A percentile compares a stretch with the other conserved stretches of the same genome.
These are phyloP conservation scores for Yarrowia alimentaria DNA, from an alignment of 805 yeast genomes.

Conservation along the genomic window DNA sequence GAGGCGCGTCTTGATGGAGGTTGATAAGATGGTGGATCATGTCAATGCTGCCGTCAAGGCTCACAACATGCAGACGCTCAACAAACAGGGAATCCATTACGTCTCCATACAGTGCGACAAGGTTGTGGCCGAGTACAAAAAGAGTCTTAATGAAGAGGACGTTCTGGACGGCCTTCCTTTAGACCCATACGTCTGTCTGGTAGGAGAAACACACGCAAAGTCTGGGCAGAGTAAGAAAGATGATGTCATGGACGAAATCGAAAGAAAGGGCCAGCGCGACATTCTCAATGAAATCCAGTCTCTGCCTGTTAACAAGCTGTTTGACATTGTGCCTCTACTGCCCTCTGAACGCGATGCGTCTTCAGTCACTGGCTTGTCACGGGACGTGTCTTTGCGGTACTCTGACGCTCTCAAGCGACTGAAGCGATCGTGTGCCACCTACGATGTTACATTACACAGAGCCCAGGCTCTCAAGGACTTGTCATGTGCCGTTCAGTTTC, in stretches of 20 bases:
- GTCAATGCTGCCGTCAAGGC: background rate
- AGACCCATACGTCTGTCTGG: conserved; percentile 7
- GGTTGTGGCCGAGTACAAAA: background rate
- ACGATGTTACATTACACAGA: background rate
- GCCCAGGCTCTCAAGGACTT: conserved; percentile 17
- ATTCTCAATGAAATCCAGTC: conserved; percentile 9
- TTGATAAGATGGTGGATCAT: conserved; percentile 14
- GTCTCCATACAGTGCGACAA: conserved; percentile 28
- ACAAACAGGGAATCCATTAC: conserved; percentile 7
- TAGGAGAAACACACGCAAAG: background rate
- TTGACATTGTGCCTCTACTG: conserved; percentile 2
- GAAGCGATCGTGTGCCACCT: conserved; percentile 5
- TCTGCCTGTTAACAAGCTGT: background rate
- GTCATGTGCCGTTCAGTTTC: background rate
- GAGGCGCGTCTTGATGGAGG: background rate
- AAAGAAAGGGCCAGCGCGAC: background rate
- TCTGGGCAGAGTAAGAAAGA: too few species aligned
- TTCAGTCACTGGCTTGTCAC: background rate
- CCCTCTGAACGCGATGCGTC: conserved; percentile 24
- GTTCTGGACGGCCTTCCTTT: conserved; percentile 3
- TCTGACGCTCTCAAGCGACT: background rate
- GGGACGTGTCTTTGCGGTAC: background rate
- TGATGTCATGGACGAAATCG: background rate
- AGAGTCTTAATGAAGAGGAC: background rate
- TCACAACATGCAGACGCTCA: conserved; percentile 2